These are phyloP conservation scores for Hymenoscyphus fructigenus DNA, from an alignment of 2,329 filamentous ascomycete species.

Conservation along the genomic window DNA sequence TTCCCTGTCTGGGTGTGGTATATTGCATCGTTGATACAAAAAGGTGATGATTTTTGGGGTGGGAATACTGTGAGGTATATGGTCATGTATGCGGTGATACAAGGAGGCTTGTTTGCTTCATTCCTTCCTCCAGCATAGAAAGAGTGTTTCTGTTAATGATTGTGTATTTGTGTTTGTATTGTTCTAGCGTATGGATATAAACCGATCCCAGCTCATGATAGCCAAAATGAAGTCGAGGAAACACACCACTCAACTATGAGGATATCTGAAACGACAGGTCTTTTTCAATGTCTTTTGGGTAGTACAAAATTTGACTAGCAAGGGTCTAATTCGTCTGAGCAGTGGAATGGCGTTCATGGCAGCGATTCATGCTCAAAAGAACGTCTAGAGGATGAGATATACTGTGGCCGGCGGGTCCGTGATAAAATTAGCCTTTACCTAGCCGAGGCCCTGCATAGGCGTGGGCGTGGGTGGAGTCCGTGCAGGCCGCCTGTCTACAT, in stretches of 20 bases:
- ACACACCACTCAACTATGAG: too few relatives aligned
- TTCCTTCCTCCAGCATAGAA: slow-evolving; percentile 83
- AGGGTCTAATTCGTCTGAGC: not conserved
- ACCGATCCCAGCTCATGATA: too few relatives aligned
- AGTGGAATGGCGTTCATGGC: not conserved
- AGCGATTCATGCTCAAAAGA: not conserved
- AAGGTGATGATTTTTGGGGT: slow-evolving; percentile 12
- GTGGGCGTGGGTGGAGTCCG: not conserved
- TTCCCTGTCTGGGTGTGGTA: slow-evolving; percentile 90
- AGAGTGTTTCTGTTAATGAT: not conserved
- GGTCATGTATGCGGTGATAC: slow-evolving; percentile 78
- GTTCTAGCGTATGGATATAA: too few relatives aligned
- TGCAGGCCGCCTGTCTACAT: not conserved
- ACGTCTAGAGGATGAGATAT: not conserved
- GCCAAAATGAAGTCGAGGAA: too few relatives aligned
- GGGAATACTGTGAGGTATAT: slow-evolving; percentile 51
- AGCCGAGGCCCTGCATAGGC: not conserved
- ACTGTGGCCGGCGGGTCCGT: not conserved
- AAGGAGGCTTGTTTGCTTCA: slow-evolving; percentile 80
- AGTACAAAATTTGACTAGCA: not conserved
- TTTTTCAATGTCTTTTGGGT: not conserved
- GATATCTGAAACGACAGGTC: not conserved
- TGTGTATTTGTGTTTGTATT: not conserved
- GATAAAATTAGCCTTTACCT: not conserved
- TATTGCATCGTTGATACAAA: slow-evolving; percentile 50